Evolutionary conservation across 805 yeast species (phyloP), one percentile per base, ranked within the genome.

Genomic region (Torulaspora franciscae): DNA sequence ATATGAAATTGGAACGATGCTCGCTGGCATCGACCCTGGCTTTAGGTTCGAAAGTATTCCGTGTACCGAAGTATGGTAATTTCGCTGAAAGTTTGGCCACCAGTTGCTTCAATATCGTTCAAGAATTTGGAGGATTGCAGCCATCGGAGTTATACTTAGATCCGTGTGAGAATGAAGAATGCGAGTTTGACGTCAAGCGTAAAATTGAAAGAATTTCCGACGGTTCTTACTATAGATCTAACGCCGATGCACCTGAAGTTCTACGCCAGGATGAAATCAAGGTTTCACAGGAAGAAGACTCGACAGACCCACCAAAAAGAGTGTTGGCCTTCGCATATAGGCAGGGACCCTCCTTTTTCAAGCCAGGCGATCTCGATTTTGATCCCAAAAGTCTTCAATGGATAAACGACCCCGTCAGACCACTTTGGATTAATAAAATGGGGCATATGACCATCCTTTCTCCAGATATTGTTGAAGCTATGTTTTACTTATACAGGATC

Each of bases 401-500:
- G 57, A 34, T 39, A 8, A 46, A 58, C n/a, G 58, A 59, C 26
- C 67, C 68, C 8, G 34, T 64, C 1, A 58, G 63, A 55, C 62
- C 70, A 11, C 52, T 69, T 22, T 57, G 58, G 51, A 52, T 69
- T 30, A 65, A 67, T 47, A 54, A 58, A 4, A 50, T 63, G 43
- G 65, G 62, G 15, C 59, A 72, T 2, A 47, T 66, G 36, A 76
- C 69, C 47, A 59, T 76, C n/a, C 60, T 81, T 17, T 69, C 83
- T 17, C 83, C 86, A 0, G 82, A 80, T 55, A 73, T 80, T 14
- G 72, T 81, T 36, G 85, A 81, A 56, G 76, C 84, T 0, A 68
- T 82, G 3, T 76, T 76, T 51, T 73, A 75, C 54, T 65, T 80
- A 64, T 80, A 76, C 52, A 68, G 85, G 46, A 69, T 78, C 40